phyloP scores from a whole-genome alignment of 257 asterid genomes.

The Solanum medicagineum region DNA sequence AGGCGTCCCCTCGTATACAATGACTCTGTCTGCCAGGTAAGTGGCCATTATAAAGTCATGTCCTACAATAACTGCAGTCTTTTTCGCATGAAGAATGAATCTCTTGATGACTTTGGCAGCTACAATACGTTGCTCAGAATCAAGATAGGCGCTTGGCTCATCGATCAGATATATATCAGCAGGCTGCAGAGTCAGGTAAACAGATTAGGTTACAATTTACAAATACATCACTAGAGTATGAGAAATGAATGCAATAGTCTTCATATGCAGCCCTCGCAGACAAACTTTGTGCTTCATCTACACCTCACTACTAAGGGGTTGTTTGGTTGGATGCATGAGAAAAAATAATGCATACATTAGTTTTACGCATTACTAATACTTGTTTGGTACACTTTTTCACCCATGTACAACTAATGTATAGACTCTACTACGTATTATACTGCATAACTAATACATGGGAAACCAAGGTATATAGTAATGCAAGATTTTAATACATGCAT shows the following conservation, averaged over 20 bases:
- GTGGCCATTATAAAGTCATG: slow-evolving; percentile 99
- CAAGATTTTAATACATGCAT: neutral
- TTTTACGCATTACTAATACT: neutral
- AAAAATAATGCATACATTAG: neutral
- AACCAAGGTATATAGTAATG: neutral
- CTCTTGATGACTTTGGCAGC: slow-evolving; percentile 98
- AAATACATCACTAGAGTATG: neutral
- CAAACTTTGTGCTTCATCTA: neutral
- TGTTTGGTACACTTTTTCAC: neutral
- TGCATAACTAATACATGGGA: neutral
- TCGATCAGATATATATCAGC: slow-evolving; percentile 94
- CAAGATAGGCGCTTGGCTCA: slow-evolving; percentile 98
- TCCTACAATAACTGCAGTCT: slow-evolving; percentile 94
- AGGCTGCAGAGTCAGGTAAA: slow-evolving; percentile 53
- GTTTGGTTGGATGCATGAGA: neutral
- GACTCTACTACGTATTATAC: neutral
- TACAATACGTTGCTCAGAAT: slow-evolving; percentile 98
- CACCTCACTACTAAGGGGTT: neutral
- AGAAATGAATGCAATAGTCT: neutral
- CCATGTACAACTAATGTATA: neutral
- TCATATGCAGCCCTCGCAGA: neutral
- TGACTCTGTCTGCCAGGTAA: slow-evolving; percentile 94
- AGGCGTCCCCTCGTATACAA: slow-evolving; percentile 85
- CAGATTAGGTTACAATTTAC: neutral
- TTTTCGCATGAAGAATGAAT: slow-evolving; percentile 90